A percentile compares a stretch with the other conserved stretches of the same genome.
These are phyloP conservation scores for Colletotrichum navitas DNA, from an alignment of 2,329 filamentous ascomycete genomes.

Conservation along the genomic window DNA sequence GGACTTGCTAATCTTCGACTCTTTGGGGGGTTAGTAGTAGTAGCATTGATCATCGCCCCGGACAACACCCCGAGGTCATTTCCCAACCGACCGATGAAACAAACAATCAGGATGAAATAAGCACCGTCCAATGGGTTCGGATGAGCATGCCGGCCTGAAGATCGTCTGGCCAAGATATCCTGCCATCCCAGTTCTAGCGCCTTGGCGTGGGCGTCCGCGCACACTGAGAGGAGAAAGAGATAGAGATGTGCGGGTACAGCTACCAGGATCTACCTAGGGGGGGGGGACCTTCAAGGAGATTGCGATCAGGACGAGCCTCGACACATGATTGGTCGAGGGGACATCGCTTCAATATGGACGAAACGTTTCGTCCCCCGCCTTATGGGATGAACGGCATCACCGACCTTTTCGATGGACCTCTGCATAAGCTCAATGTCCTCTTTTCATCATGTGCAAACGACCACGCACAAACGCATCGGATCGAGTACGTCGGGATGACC, in stretches of 20 bases:
- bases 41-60: neutral
- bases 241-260: neutral
- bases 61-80: neutral
- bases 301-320: constrained; percentile 28
- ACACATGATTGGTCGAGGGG: constrained; percentile 23
- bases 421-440: neutral
- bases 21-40: neutral
- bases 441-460: neutral
- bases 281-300: constrained; percentile 27
- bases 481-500: neutral
- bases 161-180: constrained; percentile 4
- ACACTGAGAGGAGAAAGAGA: neutral
- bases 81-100: neutral
- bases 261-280: constrained; percentile 14
- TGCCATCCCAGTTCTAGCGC: constrained; percentile 3
- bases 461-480: neutral
- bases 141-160: neutral
- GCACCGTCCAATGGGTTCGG: neutral
- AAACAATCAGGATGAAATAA: neutral
- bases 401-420: neutral
- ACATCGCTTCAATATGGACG: constrained; percentile 31
- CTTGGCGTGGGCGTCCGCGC: constrained; percentile 10
- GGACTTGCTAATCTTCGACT: neutral
- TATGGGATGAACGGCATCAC: constrained; percentile 32
- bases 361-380: constrained; percentile 30